Evolutionary conservation across 208 protist species (phyloP).

Genomic region (Crithidia acanthocephali): DNA sequence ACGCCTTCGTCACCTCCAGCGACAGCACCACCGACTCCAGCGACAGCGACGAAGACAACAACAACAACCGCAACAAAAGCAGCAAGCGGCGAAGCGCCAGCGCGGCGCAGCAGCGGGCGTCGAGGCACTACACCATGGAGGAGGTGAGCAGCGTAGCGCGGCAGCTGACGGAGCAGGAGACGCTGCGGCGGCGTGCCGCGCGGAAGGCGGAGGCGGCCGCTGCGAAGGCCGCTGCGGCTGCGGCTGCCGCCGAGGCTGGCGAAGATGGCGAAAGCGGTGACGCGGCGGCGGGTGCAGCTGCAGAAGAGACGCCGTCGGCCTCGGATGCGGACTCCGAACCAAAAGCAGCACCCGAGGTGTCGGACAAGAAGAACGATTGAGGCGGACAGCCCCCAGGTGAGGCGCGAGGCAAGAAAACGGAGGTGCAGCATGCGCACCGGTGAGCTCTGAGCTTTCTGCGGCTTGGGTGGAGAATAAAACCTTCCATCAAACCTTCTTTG

Average conservation of each 20-base stretch:
- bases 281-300: too few species aligned
- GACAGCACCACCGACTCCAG: constrained; percentile 23
- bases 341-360: neutral
- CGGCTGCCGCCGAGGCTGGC: neutral
- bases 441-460: too few species aligned
- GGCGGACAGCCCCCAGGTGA: neutral
- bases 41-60: constrained; percentile 8
- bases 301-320: neutral
- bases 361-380: constrained; percentile 14
- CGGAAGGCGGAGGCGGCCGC: neutral
- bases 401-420: neutral
- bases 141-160: constrained; percentile 27
- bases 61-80: neutral
- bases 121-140: constrained; percentile 30
- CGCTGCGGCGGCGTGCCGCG: constrained; percentile 4
- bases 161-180: constrained; percentile 24
- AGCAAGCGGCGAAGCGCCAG: neutral
- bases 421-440: too few species aligned
- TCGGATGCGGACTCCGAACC: neutral
- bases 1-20: constrained; percentile 20
- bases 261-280: too few species aligned
- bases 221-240: neutral
- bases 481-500: neutral
- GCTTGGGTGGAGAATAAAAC: neutral
- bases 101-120: neutral